phyloP scores from a whole-genome alignment of 495 filamentous ascomycete genomes.

The Chaetomidium leptoderma region DNA sequence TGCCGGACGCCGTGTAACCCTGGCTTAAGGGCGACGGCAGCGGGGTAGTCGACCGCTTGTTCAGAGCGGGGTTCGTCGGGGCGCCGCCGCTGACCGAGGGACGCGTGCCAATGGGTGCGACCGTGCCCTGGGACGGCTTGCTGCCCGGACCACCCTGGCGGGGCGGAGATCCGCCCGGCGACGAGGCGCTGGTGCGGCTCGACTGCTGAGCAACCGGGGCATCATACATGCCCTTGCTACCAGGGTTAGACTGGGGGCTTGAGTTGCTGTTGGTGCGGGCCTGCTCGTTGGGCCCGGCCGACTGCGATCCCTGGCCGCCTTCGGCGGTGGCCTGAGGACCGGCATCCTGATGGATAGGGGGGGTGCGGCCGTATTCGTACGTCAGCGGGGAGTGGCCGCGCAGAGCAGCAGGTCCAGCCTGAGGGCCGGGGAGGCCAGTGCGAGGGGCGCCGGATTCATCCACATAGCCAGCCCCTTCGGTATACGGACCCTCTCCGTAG shows the following conservation, averaged over 20 bases:
- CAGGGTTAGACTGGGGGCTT: constrained; percentile 65
- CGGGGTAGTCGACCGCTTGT: constrained; percentile 85
- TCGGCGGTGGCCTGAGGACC: constrained; percentile 50
- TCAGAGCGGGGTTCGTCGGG: constrained; percentile 63
- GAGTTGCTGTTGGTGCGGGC: constrained; percentile 86
- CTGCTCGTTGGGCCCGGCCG: constrained; percentile 54
- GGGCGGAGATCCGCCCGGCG: constrained; percentile 83
- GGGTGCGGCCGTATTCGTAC: constrained; percentile 44
- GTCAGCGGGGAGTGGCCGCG: constrained; percentile 56
- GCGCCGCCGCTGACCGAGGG: constrained; percentile 56
- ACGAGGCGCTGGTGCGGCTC: constrained; percentile 82
- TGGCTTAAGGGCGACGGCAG: constrained; percentile 84
- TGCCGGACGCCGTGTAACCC: constrained; percentile 56
- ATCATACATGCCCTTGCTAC: constrained; percentile 63
- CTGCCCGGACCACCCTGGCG: constrained; percentile 48
- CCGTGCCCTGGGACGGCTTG: constrained; percentile 49
- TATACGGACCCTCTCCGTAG: constrained; percentile 72
- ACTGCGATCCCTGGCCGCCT: constrained; percentile 37
- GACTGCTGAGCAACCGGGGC: constrained; percentile 64
- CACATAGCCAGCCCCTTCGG: constrained; percentile 54
- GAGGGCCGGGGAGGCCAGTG: constrained; percentile 45
- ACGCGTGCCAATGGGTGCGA: constrained; percentile 92
- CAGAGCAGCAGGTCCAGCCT: constrained; percentile 41
- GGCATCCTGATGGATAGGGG: constrained; percentile 39
- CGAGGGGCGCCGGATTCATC: constrained; percentile 60